Base-by-base conservation (phyloP, 176 grass and related monocot species). In the Poa annua region DNA sequence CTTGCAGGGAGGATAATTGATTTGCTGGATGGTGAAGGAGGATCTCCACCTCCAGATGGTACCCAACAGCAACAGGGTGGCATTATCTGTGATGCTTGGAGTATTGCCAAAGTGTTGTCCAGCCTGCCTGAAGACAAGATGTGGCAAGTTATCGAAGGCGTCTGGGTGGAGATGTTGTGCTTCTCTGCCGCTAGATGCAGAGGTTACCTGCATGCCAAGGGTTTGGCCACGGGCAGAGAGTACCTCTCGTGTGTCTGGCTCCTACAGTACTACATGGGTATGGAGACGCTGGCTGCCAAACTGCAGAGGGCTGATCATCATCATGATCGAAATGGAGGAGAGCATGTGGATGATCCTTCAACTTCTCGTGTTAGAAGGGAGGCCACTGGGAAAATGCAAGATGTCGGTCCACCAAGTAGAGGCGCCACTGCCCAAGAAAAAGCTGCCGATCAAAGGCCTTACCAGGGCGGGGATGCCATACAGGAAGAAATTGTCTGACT, bases 101-200 rank as follows among this genome's bases (percentile, higher is more conserved):
- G 0, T 6, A 32, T 65, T 16, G 1, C 29, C 62, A 7, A 65
- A 65, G 62, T 7, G 5, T 15, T 65, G 13, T 34, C 2, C 3
- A 32, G 6, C 17, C 0, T 34, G 29, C 29, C 3, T 22, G 16
- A 3, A 6, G 34, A 29, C 38, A 9, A 33, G 82, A 76, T 5
- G 60, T 84, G 82, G 82, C 8, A 0, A 0, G 59, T 75, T 12
- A 83, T 83, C 8, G 4, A 52, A 0, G 71, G 71, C 7, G 71
- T 83, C 0, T 75, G 71, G 81, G 70, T 51, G 55, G 41, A 84
- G 81, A 83, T 83, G 56, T 26, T 64, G 11, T 83, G 81, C 44
- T 83, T 52, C 42, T 83, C 81, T 0, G 71, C 57, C 0, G 0
- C 20, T 0, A 64, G 71, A 4, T 65, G 29, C 2, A 83, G 36